Evolutionary conservation across 2,329 filamentous ascomycete species (phyloP), one percentile per base, ranked within the genome.

Genomic region (Neofusicoccum umdonicola): DNA sequence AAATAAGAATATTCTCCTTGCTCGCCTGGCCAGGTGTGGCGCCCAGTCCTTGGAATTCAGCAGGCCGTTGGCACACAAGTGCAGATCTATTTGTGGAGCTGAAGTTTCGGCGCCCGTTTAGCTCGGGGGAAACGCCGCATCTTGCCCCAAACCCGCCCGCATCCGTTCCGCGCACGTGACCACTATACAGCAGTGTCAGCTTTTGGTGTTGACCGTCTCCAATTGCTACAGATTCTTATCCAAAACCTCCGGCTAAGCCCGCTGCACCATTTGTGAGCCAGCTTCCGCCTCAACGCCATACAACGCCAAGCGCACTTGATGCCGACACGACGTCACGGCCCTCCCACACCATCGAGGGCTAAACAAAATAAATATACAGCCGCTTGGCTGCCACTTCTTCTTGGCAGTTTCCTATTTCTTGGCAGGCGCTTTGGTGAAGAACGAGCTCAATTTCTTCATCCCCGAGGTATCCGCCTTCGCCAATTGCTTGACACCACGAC

Each of bases 401-500:
- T 42, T 31, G 39, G 54, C 39, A 17, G 13, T 13, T 37, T 34
- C 41, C 50, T 50, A 64, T 66, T 69, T 71, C 69, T 77, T 78
- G 34, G 62, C 67, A 8, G 71, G 67, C 62, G 79, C 80, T 79
- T 94, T 96, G 66, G 87, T 87, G 77, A 99, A 99, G 79, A 99
- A 99, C 67, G 89, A 86, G 74, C 91, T 97, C 85, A 99, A 86
- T 82, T 98, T 99, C 84, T 91, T 95, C 95, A 99, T 99, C 1
- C 95, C 95, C 22, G 80, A 87, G 0, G 90, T 93, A 78, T 98
- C 91, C 54, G 93, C 94, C 80, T 98, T 99, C 76, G 90, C 90
- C 72, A 99, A 76, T 54, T 93, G 85, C 74, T 88, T 89, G 1
- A 97, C 87, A 0, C 87, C 93, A 34, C 88, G 84, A 67, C 90